Evolutionary conservation across 2,329 filamentous ascomycete genomes (phyloP).

Genomic region (Aspergillus sp.): DNA sequence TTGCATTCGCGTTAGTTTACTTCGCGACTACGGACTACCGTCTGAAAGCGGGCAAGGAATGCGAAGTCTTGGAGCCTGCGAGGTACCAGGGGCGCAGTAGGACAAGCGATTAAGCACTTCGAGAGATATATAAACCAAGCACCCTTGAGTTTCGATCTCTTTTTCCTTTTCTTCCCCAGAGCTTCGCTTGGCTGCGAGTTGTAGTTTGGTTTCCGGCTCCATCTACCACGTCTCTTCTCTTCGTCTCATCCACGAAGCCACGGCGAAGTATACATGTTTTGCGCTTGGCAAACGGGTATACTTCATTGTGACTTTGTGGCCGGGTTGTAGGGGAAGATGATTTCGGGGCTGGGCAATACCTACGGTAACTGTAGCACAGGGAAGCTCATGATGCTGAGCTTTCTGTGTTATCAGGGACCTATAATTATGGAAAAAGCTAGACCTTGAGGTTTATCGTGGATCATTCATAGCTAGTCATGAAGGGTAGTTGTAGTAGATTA

Average conservation of each 20-base stretch:
- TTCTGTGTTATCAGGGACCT: background rate
- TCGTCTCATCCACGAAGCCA: background rate
- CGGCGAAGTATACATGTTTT: background rate
- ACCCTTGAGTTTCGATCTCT: background rate
- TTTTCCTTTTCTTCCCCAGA: background rate
- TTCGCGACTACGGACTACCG: no score
- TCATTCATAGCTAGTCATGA: no score
- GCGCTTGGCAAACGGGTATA: background rate
- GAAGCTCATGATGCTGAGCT: constrained; percentile 1
- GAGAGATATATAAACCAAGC: background rate
- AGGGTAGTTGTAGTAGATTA: no score
- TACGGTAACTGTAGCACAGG: background rate
- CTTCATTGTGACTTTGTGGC: constrained; percentile 6
- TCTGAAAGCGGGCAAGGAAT: background rate
- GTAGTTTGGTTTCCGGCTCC: background rate
- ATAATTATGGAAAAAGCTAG: no score
- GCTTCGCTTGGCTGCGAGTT: constrained; percentile 2
- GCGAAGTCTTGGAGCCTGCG: background rate
- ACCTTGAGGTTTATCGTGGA: no score
- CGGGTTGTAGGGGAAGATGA: background rate
- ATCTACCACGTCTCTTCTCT: background rate
- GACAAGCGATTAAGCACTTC: no score
- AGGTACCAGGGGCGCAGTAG: no score
- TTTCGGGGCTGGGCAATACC: background rate
- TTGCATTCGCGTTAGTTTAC: no score